Conservation (phyloP, 176 grass and related monocot species). For the Paspalum notatum region DNA sequence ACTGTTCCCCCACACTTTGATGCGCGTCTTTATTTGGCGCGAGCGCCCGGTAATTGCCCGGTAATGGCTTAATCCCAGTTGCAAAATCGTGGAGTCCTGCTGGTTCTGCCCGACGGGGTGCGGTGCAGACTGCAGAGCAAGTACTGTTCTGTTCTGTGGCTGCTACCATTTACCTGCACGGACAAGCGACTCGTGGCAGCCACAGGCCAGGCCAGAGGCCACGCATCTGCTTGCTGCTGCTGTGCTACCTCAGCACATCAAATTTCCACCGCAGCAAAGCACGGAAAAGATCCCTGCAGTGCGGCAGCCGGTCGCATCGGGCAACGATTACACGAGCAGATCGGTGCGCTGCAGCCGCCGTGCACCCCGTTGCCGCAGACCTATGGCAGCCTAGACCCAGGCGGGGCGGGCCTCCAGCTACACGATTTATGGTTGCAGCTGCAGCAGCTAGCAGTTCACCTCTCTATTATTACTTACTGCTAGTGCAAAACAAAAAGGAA, state of each 20-base stretch:
- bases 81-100: too few relatives aligned
- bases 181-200: neutral
- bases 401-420: neutral
- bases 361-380: neutral
- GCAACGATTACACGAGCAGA: constrained; percentile 46
- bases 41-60: neutral
- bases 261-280: constrained; percentile 15
- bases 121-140: too few relatives aligned
- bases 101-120: too few relatives aligned
- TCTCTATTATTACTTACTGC: constrained; percentile 1
- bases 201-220: neutral
- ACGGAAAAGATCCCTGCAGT: constrained; percentile 40
- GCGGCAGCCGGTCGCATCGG: constrained; percentile 27
- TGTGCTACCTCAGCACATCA: neutral
- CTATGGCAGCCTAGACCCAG: constrained; percentile 27
- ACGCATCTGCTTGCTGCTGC: neutral
- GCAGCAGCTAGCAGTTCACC: constrained; percentile 10
- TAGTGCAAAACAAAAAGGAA: neutral
- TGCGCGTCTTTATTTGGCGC: constrained; percentile 19
- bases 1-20: constrained; percentile 31
- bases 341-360: constrained; percentile 27
- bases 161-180: neutral
- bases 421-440: constrained; percentile 18
- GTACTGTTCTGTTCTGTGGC: too few relatives aligned
- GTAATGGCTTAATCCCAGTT: too few relatives aligned